Percentiles rank a stretch among this genome's conserved stretches.
phyloP scores from a whole-genome alignment of 305 asterid genomes.

The Rubia peregrina region DNA sequence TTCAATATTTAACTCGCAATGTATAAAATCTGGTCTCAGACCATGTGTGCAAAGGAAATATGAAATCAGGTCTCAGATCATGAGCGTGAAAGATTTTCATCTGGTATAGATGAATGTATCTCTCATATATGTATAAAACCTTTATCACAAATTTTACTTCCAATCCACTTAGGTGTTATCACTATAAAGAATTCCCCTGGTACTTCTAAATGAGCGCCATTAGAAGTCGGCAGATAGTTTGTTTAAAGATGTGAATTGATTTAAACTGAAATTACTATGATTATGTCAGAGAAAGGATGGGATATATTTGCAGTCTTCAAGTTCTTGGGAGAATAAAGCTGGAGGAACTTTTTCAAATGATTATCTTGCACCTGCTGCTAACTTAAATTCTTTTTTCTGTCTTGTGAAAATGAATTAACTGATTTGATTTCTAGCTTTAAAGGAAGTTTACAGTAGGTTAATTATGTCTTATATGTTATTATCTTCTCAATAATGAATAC shows the following conservation, averaged over 20 bases:
- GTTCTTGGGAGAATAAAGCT: constrained; percentile 27
- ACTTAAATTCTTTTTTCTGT: constrained; percentile 36
- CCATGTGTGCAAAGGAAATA: neutral
- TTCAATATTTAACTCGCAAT: neutral
- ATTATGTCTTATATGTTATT: no score
- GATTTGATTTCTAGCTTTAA: neutral
- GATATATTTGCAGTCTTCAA: constrained; percentile 25
- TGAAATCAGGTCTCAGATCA: constrained; percentile 42
- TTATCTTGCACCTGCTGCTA: constrained; percentile 32
- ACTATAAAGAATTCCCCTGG: no score
- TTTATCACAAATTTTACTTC: no score
- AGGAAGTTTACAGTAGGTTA: no score
- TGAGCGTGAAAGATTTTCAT: constrained; percentile 44
- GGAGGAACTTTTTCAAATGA: constrained; percentile 33
- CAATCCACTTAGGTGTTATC: no score
- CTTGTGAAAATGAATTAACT: constrained; percentile 57
- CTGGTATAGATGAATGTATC: constrained; percentile 1
- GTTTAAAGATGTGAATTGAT: neutral
- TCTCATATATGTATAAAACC: no score
- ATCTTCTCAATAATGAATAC: no score
- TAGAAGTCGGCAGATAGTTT: neutral
- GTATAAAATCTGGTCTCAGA: no score
- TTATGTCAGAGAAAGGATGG: constrained; percentile 49
- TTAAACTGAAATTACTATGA: constrained; percentile 10
- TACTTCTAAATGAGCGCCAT: no score